Base-by-base conservation (phyloP, 2,329 filamentous ascomycete species). In the Elsinoe fawcettii region DNA sequence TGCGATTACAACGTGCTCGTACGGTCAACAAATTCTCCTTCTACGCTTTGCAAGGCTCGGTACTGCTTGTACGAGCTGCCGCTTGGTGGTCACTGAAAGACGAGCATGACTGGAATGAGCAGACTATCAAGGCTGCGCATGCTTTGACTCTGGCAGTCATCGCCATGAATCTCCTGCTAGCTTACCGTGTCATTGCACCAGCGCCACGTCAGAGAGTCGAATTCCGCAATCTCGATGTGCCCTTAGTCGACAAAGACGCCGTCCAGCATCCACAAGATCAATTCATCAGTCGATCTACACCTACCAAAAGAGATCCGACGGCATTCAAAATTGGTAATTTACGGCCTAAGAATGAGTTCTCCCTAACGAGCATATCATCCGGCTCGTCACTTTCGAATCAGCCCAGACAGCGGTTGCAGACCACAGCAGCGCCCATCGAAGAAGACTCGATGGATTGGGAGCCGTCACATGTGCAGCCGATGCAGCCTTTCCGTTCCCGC, bases 371-470 rank as follows among this genome's bases (percentile, higher is more conserved):
- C 14, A 27, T 16, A 30, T 54, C 60, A 9, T 14, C 41, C 7
- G 23, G 47, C 22, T 41, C 51, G 51, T 44, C 63, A 30, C 59
- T 58, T 36, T 58, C 62, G 23, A 56, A 51, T 18, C 55, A 60
- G 8, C 44, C 59, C 25, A 51, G 56, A n/a, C 56, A 61, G 43
- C 51, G 57, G 57, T 20, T 60, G 55, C 63, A 60, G 32, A 62
- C 63, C 11, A 59, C 63, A 34, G 61, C 60, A 43, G 54, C 22
- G 58, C 65, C 59, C 55, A 12, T 37, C 23, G 41, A 46, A 58
- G 74, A 73, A 1, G 80, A 86, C 37, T 79, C 80, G 57, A 90
- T 91, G 87, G 87, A 90, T 65, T 89, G 86, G 83, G 80, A 83
- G 2, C 84, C 85, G 0, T 37, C 51, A 5, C 51, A 55, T 20